These are phyloP conservation scores for Cenchrus purpureus DNA, from an alignment of 176 grass and related monocot species.

Conservation along the genomic window DNA sequence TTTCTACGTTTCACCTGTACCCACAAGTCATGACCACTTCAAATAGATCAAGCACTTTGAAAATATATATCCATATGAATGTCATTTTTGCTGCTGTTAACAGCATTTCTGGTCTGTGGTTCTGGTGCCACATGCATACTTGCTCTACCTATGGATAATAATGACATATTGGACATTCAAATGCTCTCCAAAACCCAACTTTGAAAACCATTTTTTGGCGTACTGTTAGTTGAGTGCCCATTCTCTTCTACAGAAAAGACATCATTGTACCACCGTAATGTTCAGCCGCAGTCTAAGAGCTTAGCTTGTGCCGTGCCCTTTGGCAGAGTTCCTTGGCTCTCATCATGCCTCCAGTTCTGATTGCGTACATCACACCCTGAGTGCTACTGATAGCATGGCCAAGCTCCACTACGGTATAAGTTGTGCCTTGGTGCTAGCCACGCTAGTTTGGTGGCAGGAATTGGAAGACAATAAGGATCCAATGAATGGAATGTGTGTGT, in stretches of 20 bases:
- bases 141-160: not conserved
- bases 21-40: slow-evolving; percentile 17
- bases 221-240: not conserved
- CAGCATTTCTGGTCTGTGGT: slow-evolving; percentile 16
- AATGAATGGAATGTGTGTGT: not conserved
- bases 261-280: not conserved
- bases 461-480: not conserved
- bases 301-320: not conserved
- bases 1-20: slow-evolving; percentile 11
- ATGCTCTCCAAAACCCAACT: not conserved
- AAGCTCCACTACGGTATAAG: not conserved
- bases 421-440: not conserved
- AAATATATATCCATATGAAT: slow-evolving; percentile 5
- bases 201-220: not conserved
- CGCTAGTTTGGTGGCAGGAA: not conserved
- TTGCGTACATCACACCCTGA: not conserved
- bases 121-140: slow-evolving; percentile 22
- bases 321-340: not conserved
- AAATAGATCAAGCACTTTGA: slow-evolving; percentile 5
- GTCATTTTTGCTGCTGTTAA: not conserved
- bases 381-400: not conserved
- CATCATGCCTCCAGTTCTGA: not conserved
- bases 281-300: not conserved
- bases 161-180: not conserved
- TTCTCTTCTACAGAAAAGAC: not conserved